Base-by-base conservation (phyloP, 1,139 yeast genomes). In the Pneumocystis murina region DNA sequence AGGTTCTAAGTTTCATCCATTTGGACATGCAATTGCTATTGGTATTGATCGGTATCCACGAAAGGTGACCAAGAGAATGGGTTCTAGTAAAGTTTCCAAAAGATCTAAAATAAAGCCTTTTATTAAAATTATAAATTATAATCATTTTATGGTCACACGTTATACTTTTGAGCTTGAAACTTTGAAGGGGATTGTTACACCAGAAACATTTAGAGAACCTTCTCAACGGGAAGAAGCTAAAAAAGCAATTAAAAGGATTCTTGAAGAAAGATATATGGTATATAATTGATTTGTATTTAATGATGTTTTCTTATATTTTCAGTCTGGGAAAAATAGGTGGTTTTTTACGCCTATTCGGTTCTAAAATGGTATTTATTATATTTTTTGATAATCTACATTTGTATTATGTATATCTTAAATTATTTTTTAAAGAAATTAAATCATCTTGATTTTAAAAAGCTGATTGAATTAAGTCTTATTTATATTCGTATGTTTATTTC, bases 131-230 rank as follows among this genome's bases (percentile, higher is more conserved):
- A 85, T 94, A 79, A 94, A 94, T 97, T 94, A 91, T 96, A 91
- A 90, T 92, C 99, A 94, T 82, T 84, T 94, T 80, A 86, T 94
- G 95, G 98, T 98, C 83, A 94, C 99, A 77, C 92, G 99, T 85
- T 94, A 94, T 88, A 85, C 96, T 69, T 85, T 94, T 76, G 97
- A 92, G 78, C 94, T 92, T 75, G 97, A 92, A 79, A 81, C 91
- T 73, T 86, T 94, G 85, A 92, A 92, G 85, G 77, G 87, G 75
- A 87, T 84, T 75, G 89, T 94, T 76, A 82, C 96, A 73, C 82
- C 94, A 73, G 97, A 91, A 79, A 84, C 97, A 75, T 87, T 94
- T 79, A 85, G 84, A 78, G 97, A 94, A 84, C 96, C 97, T 81
- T 84, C 97, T 72, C 97, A 91, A 83, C 88, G 96, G 80, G 95